Conservation (phyloP, 441 rosid species). For the Pelargonium myrrhifolium region DNA sequence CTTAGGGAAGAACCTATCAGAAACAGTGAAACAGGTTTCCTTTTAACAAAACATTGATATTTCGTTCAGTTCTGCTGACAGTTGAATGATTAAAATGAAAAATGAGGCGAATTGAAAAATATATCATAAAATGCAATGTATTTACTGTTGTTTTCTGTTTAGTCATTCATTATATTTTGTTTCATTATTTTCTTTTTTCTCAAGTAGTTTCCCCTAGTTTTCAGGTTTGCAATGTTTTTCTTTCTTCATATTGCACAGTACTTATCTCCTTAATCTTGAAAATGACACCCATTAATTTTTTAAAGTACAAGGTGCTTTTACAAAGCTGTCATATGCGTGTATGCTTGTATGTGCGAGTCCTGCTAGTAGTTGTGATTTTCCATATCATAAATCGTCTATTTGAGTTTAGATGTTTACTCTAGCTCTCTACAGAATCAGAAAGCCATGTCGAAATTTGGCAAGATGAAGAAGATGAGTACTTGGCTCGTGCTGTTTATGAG, state of each 20-base stretch:
- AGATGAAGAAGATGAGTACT: slow-evolving; percentile 78
- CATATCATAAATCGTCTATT: slow-evolving; percentile 19
- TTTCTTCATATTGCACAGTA: background rate
- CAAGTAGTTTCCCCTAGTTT: background rate
- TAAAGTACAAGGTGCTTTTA: background rate
- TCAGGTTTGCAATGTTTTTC: background rate
- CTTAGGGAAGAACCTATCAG: slow-evolving; percentile 30
- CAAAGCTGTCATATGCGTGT: background rate
- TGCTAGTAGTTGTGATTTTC: background rate
- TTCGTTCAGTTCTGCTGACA: background rate
- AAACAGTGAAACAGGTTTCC: slow-evolving; percentile 26
- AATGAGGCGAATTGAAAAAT: background rate
- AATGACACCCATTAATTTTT: no score
- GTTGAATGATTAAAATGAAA: background rate
- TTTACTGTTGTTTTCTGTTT: background rate
- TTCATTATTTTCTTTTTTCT: background rate
- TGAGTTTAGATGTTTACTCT: slow-evolving; percentile 24
- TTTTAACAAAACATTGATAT: background rate
- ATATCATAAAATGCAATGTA: background rate
- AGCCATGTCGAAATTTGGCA: slow-evolving; percentile 48
- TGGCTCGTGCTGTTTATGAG: slow-evolving; percentile 67
- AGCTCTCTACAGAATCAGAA: slow-evolving; percentile 39
- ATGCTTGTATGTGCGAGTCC: background rate
- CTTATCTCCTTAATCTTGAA: no score
- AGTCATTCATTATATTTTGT: background rate